Evolutionary conservation across 1,139 yeast genomes (phyloP), one percentile per base, ranked within the genome.

Genomic region (Yamadazyma blattariae): DNA sequence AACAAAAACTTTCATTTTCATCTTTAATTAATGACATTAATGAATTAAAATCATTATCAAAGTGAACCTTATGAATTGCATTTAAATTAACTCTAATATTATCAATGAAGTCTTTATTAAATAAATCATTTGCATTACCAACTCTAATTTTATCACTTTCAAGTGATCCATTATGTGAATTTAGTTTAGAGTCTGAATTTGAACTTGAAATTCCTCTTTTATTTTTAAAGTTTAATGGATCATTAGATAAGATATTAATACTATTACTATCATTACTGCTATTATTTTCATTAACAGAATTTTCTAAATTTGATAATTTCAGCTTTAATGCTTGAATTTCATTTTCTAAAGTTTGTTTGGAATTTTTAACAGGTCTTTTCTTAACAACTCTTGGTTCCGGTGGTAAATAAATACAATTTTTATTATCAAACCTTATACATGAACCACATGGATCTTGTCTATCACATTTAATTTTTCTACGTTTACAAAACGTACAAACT

Each of bases 401-500:
- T 8, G 40, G 40, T n/a, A 39, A 22, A 31, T 46, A 47, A 14
- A 43, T 35, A 39, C 51, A 47, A 10, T 39, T 38, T 11, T 34
- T 27, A 25, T 41, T 46, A 24, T 34, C 41, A 31, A 46, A 46
- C 22, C 36, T 34, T 3, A 41, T 37, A 44, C 74, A 68, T 1
- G 65, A 58, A 1, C 51, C 35, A 43, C 67, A 61, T 1, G 67
- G 67, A 8, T 37, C 42, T 2, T 48, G 52, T 32, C 63, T 42
- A 38, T 61, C 57, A 44, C 69, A 64, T 35, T 64, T 67, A 14
- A 68, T 63, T 41, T 70, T 71, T 39, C 71, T 49, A 45, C 53
- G 50, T 34, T 69, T 62, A 42, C 77, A 71, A 30, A 58, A 61
- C 14, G 59, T 47, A 39, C 76, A 71, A 12, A 42, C 47, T 4